These are phyloP conservation scores for Camellia sinensis DNA, from an alignment of 148 eudicot genomes.

Conservation along the genomic window DNA sequence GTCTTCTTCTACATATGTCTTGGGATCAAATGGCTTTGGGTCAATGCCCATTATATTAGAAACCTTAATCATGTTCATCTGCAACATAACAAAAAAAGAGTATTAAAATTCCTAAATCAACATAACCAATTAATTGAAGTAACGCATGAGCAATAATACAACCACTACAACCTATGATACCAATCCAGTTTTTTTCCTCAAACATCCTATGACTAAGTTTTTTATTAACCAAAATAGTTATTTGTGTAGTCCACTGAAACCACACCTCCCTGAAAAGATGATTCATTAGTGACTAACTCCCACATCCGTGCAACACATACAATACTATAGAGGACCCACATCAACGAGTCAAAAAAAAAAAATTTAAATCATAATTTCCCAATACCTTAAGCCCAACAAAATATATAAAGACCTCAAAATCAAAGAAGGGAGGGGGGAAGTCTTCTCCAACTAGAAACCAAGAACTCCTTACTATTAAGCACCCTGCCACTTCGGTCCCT, in stretches of 20 bases:
- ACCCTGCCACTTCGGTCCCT: conserved; percentile 3
- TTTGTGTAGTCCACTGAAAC: background rate
- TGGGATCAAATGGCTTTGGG: conserved; percentile 88
- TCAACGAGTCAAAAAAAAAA: background rate
- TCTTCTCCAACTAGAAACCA: background rate
- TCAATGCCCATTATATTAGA: conserved; percentile 98
- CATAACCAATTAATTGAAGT: background rate
- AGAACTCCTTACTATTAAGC: background rate
- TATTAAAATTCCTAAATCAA: background rate
- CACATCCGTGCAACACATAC: background rate
- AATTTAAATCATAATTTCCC: background rate
- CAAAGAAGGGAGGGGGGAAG: background rate
- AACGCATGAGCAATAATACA: background rate
- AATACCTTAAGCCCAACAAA: background rate
- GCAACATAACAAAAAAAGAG: conserved; percentile 28
- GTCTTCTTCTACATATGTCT: conserved; percentile 87
- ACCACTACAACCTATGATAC: background rate
- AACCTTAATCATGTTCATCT: conserved; percentile 93
- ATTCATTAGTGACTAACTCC: background rate
- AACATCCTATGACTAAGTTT: background rate
- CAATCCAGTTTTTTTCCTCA: background rate
- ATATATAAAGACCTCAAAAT: background rate
- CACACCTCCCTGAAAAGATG: background rate
- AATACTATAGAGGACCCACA: background rate
- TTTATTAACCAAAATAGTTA: background rate